Evolutionary conservation across 164 flowering plant species (phyloP).

Genomic region (Macadamia integrifolia): DNA sequence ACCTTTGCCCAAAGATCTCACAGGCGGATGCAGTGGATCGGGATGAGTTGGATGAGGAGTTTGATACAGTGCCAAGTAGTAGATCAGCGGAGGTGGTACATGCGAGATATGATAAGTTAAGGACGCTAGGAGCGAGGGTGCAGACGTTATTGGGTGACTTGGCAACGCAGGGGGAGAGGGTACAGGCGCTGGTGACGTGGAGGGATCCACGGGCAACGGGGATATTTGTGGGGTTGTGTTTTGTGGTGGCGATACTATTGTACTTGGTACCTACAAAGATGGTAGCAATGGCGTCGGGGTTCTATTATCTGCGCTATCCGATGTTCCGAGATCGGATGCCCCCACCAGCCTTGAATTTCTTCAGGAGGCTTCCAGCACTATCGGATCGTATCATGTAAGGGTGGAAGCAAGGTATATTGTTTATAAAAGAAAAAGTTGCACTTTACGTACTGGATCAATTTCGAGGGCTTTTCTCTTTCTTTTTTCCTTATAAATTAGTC

Average conservation of each 20-base stretch:
- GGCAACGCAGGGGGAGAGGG: slow-evolving; percentile 78
- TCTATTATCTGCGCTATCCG: slow-evolving; percentile 81
- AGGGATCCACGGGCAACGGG: slow-evolving; percentile 85
- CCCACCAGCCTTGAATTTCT: slow-evolving; percentile 72
- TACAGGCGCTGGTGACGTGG: slow-evolving; percentile 86
- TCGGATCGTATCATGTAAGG: slow-evolving; percentile 49
- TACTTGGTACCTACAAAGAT: slow-evolving; percentile 75
- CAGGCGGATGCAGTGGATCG: slow-evolving; percentile 45
- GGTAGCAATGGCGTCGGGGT: slow-evolving; percentile 78
- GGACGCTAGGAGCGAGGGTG: slow-evolving; percentile 61
- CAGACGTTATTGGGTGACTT: slow-evolving; percentile 68
- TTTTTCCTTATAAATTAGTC: no score
- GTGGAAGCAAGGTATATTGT: no score
- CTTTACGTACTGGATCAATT: no score
- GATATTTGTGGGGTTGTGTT: slow-evolving; percentile 57
- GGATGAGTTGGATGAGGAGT: slow-evolving; percentile 90
- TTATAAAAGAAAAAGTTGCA: no score
- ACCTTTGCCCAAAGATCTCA: slow-evolving; percentile 50
- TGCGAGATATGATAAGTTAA: slow-evolving; percentile 61
- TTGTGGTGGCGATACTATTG: slow-evolving; percentile 49
- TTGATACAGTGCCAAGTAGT: slow-evolving; percentile 57
- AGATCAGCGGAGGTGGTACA: slow-evolving; percentile 44
- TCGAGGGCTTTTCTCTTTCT: no score
- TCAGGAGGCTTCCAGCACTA: slow-evolving; percentile 70
- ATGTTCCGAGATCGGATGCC: slow-evolving; percentile 76